Conservation (phyloP, 352 stramenopile species). For the Globisporangium heterothallicum region DNA sequence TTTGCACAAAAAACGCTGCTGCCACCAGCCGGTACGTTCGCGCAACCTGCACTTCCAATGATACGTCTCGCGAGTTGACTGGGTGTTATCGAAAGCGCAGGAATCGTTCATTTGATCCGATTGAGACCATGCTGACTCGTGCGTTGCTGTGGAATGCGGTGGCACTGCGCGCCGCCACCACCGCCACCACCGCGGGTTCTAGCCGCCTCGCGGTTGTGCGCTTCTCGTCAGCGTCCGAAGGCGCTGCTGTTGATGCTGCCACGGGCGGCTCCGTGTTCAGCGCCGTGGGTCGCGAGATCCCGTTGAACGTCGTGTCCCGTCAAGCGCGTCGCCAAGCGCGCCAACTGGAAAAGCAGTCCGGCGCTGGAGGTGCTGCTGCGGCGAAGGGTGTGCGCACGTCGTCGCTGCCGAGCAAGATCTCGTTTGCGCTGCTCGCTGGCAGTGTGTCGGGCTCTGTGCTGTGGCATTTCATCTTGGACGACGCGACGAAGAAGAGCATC, state of each 20-base stretch:
- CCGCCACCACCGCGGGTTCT: neutral
- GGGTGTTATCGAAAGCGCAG: constrained; percentile 6
- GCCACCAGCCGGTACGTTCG: neutral
- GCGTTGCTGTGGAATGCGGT: constrained; percentile 7
- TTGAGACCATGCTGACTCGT: constrained; percentile 5
- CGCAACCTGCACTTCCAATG: neutral
- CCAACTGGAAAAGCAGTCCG: constrained; percentile 27
- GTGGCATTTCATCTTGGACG: constrained; percentile 76
- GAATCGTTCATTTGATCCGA: neutral
- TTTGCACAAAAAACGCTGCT: no score
- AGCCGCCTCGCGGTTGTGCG: constrained; percentile 3
- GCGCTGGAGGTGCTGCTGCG: constrained; percentile 15
- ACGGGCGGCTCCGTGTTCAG: constrained; percentile 5
- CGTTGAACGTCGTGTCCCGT: constrained; percentile 51
- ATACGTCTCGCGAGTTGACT: constrained; percentile 4
- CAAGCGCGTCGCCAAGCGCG: constrained; percentile 57
- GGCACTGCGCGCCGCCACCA: constrained; percentile 3
- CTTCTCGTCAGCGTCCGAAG: constrained; percentile 2
- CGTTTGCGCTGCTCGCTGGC: constrained; percentile 52
- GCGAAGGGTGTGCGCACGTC: constrained; percentile 58
- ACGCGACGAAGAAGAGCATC: constrained; percentile 40
- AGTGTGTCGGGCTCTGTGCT: constrained; percentile 56
- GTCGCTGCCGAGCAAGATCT: constrained; percentile 70
- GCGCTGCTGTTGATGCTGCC: neutral
- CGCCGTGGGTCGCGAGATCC: constrained; percentile 47